phyloP scores from a whole-genome alignment of 768 basidiomycete genomes.

The Boletus pseudopeckii region DNA sequence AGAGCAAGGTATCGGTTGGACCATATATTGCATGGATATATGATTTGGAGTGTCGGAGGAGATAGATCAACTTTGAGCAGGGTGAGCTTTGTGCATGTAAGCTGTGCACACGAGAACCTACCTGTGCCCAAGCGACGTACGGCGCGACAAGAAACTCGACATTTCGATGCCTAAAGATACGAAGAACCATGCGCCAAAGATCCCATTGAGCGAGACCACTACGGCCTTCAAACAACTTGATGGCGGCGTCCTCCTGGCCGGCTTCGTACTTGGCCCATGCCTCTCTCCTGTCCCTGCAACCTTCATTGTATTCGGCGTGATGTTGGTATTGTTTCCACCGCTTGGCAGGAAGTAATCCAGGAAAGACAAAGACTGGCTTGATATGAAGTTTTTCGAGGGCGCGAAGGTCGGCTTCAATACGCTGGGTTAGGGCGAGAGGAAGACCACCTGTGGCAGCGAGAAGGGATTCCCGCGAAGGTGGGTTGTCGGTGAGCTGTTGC shows the following conservation, averaged over 20 bases:
- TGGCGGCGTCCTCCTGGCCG: slow-evolving; percentile 86
- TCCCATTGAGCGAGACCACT: slow-evolving; percentile 79
- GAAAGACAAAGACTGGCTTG: slow-evolving; percentile 98
- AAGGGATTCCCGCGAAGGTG: slow-evolving; percentile 81
- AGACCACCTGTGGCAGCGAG: slow-evolving; percentile 94
- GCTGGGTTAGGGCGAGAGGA: slow-evolving; percentile 80
- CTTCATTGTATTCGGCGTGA: slow-evolving; percentile 56
- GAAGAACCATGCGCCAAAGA: slow-evolving; percentile 88
- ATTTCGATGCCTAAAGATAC: slow-evolving; percentile 90
- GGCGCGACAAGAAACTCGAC: slow-evolving; percentile 97
- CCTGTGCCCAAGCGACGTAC: slow-evolving; percentile 94
- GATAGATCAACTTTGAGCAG: slow-evolving; percentile 78
- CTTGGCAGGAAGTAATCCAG: slow-evolving; percentile 78
- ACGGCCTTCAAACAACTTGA: slow-evolving; percentile 76
- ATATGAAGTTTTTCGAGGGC: slow-evolving; percentile 87
- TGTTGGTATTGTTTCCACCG: slow-evolving; percentile 58
- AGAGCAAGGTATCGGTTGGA: slow-evolving; percentile 85
- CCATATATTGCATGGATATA: slow-evolving; percentile 96
- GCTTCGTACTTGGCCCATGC: slow-evolving; percentile 95
- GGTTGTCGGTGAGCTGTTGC: slow-evolving; percentile 67
- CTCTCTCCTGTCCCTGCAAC: slow-evolving; percentile 70
- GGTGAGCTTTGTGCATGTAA: slow-evolving; percentile 6
- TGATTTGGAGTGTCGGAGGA: slow-evolving; percentile 86
- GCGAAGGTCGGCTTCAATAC: slow-evolving; percentile 90
- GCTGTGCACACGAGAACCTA: slow-evolving; percentile 38